Conservation (phyloP, 2,329 filamentous ascomycete species). For the Coniochaeta hoffmannii region DNA sequence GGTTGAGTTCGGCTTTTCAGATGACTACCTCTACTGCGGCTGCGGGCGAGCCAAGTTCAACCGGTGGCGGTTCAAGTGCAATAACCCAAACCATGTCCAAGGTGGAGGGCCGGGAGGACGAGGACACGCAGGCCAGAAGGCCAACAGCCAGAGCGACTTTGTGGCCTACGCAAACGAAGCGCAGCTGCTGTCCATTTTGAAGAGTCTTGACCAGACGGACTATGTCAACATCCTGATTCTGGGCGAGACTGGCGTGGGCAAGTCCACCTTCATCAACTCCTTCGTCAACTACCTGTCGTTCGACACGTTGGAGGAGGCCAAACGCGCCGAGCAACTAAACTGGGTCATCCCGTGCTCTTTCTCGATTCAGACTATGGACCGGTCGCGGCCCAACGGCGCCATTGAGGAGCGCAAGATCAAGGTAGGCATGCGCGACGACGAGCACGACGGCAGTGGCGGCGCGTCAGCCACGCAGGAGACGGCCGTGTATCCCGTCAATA, state of each 20-base stretch:
- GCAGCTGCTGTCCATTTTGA: too few species aligned
- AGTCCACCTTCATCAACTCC: constrained; percentile 41
- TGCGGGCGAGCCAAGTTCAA: too few species aligned
- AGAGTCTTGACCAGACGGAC: too few species aligned
- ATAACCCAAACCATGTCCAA: too few species aligned
- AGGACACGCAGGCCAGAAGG: too few species aligned
- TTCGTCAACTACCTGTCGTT: constrained; percentile 37
- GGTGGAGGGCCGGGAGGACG: too few species aligned
- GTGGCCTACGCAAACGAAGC: too few species aligned
- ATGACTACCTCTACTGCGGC: too few species aligned
- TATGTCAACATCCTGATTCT: constrained; percentile 39
- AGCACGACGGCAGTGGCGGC: constrained; percentile 22
- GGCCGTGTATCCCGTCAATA: constrained; percentile 21
- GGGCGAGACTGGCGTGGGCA: constrained; percentile 40
- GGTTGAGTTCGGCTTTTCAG: too few species aligned
- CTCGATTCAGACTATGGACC: too few species aligned
- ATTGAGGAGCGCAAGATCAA: constrained; percentile 21
- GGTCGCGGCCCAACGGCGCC: constrained; percentile 10
- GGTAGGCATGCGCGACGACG: constrained; percentile 22
- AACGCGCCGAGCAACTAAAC: constrained; percentile 18
- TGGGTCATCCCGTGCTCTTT: constrained; percentile 32
- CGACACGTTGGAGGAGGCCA: constrained; percentile 29
- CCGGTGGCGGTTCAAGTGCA: too few species aligned
- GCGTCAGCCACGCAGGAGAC: constrained; percentile 29
- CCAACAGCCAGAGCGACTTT: too few species aligned